Percentiles rank a stretch among this genome's conserved stretches.
Evolutionary conservation across 371 early-diverging fungal genomes (phyloP).

Genomic region (Basidiobolus meristosporus): DNA sequence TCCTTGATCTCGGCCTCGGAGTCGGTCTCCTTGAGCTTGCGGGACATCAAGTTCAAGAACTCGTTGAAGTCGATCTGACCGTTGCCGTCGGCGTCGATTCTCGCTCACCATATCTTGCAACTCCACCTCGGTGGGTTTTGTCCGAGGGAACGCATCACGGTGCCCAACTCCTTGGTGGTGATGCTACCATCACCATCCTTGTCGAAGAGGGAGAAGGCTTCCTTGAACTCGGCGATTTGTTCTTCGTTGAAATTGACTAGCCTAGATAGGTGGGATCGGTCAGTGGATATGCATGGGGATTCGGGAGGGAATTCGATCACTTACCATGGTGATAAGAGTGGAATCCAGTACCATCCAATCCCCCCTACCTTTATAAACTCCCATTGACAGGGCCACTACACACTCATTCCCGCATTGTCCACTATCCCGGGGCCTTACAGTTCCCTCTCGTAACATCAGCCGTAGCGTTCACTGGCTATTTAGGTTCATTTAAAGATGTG

Average conservation of each 20-base stretch:
- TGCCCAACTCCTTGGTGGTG: constrained; percentile 57
- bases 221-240: constrained; percentile 75
- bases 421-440: no score
- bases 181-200: constrained; percentile 85
- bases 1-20: constrained; percentile 61
- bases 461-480: no score
- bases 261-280: constrained; percentile 19
- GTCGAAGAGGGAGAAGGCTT: constrained; percentile 60
- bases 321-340: no score
- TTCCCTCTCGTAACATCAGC: no score
- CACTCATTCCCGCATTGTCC: no score
- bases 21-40: constrained; percentile 51
- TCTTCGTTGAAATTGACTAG: constrained; percentile 77
- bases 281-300: no score
- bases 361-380: no score
- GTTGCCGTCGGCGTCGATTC: constrained; percentile 74
- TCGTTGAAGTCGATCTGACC: constrained; percentile 79
- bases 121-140: constrained; percentile 53
- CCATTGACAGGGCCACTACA: no score
- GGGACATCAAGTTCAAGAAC: constrained; percentile 75
- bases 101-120: constrained; percentile 67
- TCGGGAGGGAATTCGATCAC: no score
- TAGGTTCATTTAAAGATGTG: no score
- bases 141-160: constrained; percentile 73
- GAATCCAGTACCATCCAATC: no score